Evolutionary conservation across 2,329 filamentous ascomycete genomes (phyloP).

Genomic region (Tympanopsis confertula): DNA sequence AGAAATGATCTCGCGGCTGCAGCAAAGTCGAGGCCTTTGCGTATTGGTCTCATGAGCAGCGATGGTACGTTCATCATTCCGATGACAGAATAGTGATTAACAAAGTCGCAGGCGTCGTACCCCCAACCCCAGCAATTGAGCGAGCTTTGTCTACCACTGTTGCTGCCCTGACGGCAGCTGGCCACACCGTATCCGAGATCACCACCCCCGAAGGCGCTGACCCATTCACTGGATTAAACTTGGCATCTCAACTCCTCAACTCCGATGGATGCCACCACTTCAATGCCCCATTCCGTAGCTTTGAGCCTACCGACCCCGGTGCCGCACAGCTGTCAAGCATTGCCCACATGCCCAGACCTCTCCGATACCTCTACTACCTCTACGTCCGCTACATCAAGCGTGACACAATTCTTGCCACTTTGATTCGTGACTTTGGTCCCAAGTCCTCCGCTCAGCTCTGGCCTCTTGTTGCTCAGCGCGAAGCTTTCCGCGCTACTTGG

Average conservation of each 20-base stretch:
- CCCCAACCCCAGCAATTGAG: conserved; percentile 52
- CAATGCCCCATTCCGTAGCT: conserved; percentile 2
- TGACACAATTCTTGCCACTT: conserved; percentile 20
- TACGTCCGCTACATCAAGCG: conserved; percentile 4
- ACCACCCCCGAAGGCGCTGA: conserved; percentile 4
- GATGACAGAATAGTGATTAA: conserved; percentile 47
- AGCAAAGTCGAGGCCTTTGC: not conserved
- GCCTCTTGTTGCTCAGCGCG: conserved; percentile 7
- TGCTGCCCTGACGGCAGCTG: conserved; percentile 26
- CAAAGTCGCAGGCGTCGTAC: conserved; percentile 53
- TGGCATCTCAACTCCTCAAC: conserved; percentile 3
- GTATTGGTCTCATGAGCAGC: not conserved
- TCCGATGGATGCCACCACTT: conserved; percentile 29
- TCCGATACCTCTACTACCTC: conserved; percentile 1
- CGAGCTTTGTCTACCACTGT: conserved; percentile 38
- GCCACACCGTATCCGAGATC: conserved; percentile 40
- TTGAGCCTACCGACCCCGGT: conserved; percentile 1
- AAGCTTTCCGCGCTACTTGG: conserved; percentile 10
- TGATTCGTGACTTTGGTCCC: conserved; percentile 26
- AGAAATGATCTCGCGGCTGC: conserved; percentile 14
- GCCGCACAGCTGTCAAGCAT: not conserved
- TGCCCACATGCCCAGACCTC: not conserved
- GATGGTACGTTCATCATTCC: conserved; percentile 7
- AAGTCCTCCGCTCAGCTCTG: conserved; percentile 4
- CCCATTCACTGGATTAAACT: conserved; percentile 3